Evolutionary conservation across 192 early-diverging fungal species (phyloP), one percentile per base, ranked within the genome.

Genomic region (Linnemannia elongata): DNA sequence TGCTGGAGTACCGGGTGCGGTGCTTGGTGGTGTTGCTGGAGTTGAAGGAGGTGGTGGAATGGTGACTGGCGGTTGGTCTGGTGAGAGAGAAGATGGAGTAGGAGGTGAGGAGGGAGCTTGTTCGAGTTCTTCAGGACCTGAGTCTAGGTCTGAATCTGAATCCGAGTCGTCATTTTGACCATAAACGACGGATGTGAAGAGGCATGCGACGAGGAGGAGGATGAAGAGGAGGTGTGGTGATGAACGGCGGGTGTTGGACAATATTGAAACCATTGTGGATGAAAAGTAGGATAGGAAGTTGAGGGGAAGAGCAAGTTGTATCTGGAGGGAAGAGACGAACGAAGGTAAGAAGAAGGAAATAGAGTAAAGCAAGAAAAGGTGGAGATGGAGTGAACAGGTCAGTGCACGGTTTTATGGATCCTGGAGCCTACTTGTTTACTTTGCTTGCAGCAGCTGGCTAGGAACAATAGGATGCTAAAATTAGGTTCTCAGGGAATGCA

Each of bases 171-270:
- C 18, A 6, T 55, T 39, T 39, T 81, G 79, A 69, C 54, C 73
- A 22, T 42, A 44, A 30, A 52, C 42, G 17, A 66, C 57, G 35
- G 72, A 18, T 15, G 52, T 5, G 5, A 77, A 55, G 4, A 77
- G 75, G 10, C 72, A 20, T 35, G 49, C 54, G 17, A 74, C 20
- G 52, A 82, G 70, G 69, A 57, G 4, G 54, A 72, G 6, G 70
- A 77, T 8, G 33, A 72, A 47, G 22, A 77, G 69, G 33, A 36
- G 54, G 5, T 74, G 33, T 10, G 12, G 7, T 22, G 44, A 5
- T 1, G 78, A 60, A 44, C 55, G 70, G n/a, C 15, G 70, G 10
- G 70, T 0, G 4, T 6, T 72, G 30, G 70, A 41, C 17, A 24
- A 27, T 24, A 77, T 36, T 15, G 75, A 57, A 4, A 68, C 75